Base-by-base conservation (phyloP, 164 flowering plant species). In the Brasenia schreberi region DNA sequence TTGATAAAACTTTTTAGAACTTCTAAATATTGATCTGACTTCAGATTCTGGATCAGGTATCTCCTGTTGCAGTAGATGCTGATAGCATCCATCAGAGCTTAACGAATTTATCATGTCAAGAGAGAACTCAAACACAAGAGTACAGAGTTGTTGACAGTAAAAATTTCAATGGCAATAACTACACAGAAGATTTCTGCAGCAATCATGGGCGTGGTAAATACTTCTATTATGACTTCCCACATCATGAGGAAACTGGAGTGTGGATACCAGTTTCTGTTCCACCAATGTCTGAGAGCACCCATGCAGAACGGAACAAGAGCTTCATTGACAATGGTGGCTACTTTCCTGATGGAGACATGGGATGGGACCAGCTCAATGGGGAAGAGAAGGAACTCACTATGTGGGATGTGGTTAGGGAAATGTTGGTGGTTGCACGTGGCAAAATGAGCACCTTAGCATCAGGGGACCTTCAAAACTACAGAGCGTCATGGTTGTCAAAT, bases 261-360 rank as follows among this genome's bases (percentile, higher is more conserved):
- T 92, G 99, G 97, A 92, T 95, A 76, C 99, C 99, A 62, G 96
- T 95, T 64, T 95, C 99, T 45, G 88, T 92, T 66, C 97, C 99
- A 19, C 96, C 99, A 43, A 84, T 95, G 97, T 75, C 80, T 2
- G 92, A 88, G 76, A 78, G 77, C 58, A 89, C 82, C 42, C 88
- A 76, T 61, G 83, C 83, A 62, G 92, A 84, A 42, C 87, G 92
- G 93, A 76, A 64, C 11, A 74, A 71, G 65, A 85, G 90, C 42
- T 75, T 83, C 62, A 72, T 79, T 65, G 66, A 73, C 2, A 83
- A 82, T 76, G 96, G 96, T 33, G 92, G 88, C 18, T 91, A 77
- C 76, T 82, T 92, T 53, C 97, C 96, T 17, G 96, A 91, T 62
- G 89, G 80, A n/a, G 97, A 89, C 73, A 67, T 83, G 81, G 90